Conservation (phyloP, 2,329 filamentous ascomycete species). For the Sphaerostilbella broomeana region DNA sequence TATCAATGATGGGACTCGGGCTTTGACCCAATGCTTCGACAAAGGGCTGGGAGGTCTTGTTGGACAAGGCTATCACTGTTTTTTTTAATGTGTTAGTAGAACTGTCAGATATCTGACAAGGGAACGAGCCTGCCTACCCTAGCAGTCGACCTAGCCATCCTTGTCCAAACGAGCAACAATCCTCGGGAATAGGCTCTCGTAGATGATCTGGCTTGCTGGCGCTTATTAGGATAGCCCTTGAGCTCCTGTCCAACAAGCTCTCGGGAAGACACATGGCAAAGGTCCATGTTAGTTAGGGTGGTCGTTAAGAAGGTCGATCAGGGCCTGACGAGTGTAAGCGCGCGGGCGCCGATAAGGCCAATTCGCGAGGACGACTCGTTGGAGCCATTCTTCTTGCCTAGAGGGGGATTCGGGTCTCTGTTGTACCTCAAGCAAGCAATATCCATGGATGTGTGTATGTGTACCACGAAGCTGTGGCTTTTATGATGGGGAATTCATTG, state of each 20-base stretch:
- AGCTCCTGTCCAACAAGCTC: conserved; percentile 84
- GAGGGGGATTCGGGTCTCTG: conserved; percentile 72
- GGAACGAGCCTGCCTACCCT: no score
- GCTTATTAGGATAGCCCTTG: conserved; percentile 84
- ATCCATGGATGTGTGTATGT: no score
- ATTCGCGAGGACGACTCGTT: conserved; percentile 73
- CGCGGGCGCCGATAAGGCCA: conserved; percentile 83
- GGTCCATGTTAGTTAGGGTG: conserved; percentile 88
- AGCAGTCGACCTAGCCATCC: conserved; percentile 81
- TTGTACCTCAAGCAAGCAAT: no score
- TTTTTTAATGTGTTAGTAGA: no score
- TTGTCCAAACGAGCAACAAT: conserved; percentile 79
- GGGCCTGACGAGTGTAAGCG: conserved; percentile 88
- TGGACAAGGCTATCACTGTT: conserved; percentile 96
- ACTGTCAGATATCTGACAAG: no score
- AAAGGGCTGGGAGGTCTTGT: conserved; percentile 89
- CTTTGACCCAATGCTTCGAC: conserved; percentile 80
- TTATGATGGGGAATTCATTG: no score
- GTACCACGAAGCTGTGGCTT: no score
- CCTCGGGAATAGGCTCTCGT: conserved; percentile 85
- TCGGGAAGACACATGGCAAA: conserved; percentile 86
- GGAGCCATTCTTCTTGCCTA: conserved; percentile 81
- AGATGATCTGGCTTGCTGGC: conserved; percentile 83
- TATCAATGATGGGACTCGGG: conserved; percentile 76
- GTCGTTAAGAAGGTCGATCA: conserved; percentile 78